Conservation (phyloP, 345 rosid species). For the Salix purpurea region DNA sequence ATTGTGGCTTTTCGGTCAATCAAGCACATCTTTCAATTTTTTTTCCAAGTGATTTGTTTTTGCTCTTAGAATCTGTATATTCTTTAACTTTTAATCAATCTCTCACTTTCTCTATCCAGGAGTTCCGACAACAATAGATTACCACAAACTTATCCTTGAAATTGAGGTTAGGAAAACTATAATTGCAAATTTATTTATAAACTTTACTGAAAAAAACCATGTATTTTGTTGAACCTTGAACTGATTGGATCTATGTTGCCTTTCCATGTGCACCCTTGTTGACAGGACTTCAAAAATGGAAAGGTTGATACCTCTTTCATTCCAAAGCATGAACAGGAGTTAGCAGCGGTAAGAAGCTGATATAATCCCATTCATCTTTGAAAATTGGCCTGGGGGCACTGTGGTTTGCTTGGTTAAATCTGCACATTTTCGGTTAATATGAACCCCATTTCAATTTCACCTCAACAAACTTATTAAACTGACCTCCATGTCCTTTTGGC, state of each 20-base stretch:
- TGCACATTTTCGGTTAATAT: not conserved
- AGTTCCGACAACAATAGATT: constrained; percentile 91
- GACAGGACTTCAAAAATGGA: constrained; percentile 91
- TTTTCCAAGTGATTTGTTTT: not conserved
- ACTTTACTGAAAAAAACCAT: not conserved
- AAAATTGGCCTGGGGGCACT: not conserved
- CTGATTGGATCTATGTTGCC: not conserved
- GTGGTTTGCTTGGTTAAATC: not conserved
- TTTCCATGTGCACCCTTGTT: constrained; percentile 5
- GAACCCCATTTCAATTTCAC: not conserved
- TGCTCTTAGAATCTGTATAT: not conserved
- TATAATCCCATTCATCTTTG: not conserved
- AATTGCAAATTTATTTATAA: not conserved
- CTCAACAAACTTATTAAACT: not conserved
- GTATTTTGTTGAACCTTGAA: not conserved
- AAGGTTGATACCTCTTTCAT: constrained; percentile 99
- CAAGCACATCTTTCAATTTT: not conserved
- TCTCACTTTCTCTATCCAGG: constrained; percentile 43
- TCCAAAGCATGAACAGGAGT: constrained; percentile 86
- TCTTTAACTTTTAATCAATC: not conserved
- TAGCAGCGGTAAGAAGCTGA: constrained; percentile 57
- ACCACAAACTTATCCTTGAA: constrained; percentile 96
- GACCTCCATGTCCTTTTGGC: not conserved
- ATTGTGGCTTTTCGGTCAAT: not conserved
- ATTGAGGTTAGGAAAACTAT: constrained; percentile 57